These are phyloP conservation scores for Cercospora janseana DNA, from an alignment of 2,329 filamentous ascomycete genomes.

Conservation along the genomic window DNA sequence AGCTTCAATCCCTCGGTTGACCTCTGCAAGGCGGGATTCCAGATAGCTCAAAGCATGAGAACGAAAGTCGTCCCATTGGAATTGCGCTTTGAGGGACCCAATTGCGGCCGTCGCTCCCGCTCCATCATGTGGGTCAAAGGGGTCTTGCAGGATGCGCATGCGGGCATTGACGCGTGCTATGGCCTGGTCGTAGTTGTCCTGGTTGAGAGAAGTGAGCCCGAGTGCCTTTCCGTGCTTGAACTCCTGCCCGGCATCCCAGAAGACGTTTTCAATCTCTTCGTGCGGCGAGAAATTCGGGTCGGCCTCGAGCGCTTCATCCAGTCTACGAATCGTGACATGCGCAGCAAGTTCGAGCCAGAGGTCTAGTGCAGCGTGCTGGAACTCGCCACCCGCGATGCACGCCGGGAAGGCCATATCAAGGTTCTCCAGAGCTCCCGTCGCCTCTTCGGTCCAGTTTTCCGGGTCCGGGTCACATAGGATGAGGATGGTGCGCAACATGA, in stretches of 20 bases:
- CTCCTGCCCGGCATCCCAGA: slow-evolving; percentile 29
- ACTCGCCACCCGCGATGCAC: slow-evolving; percentile 28
- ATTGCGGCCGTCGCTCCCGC: slow-evolving; percentile 41
- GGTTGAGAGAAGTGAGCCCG: slow-evolving; percentile 9
- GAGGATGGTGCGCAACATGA: slow-evolving; percentile 43
- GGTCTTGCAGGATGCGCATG: slow-evolving; percentile 18
- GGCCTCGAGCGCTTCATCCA: slow-evolving; percentile 21
- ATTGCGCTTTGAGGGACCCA: slow-evolving; percentile 45
- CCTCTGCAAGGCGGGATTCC: slow-evolving; percentile 38
- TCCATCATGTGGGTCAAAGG: slow-evolving; percentile 17
- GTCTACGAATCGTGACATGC: slow-evolving; percentile 30
- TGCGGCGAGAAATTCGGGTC: slow-evolving; percentile 26
- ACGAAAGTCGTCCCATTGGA: slow-evolving; percentile 52
- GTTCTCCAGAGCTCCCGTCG: slow-evolving; percentile 29
- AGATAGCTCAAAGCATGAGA: slow-evolving; percentile 35
- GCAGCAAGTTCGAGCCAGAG: slow-evolving; percentile 31
- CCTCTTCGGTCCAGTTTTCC: slow-evolving; percentile 31
- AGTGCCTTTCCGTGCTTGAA: slow-evolving; percentile 22
- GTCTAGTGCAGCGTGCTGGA: slow-evolving; percentile 20
- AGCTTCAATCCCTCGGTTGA: slow-evolving; percentile 43
- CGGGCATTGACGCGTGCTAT: slow-evolving; percentile 22
- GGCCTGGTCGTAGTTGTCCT: slow-evolving; percentile 18
- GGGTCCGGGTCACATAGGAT: slow-evolving; percentile 31
- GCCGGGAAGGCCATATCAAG: slow-evolving; percentile 28
- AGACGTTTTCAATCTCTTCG: slow-evolving; percentile 25